A percentile compares a stretch with the other conserved stretches of the same genome.
phyloP scores from a whole-genome alignment of 768 basidiomycete genomes.

The Xerocomus brunneocitrinus region DNA sequence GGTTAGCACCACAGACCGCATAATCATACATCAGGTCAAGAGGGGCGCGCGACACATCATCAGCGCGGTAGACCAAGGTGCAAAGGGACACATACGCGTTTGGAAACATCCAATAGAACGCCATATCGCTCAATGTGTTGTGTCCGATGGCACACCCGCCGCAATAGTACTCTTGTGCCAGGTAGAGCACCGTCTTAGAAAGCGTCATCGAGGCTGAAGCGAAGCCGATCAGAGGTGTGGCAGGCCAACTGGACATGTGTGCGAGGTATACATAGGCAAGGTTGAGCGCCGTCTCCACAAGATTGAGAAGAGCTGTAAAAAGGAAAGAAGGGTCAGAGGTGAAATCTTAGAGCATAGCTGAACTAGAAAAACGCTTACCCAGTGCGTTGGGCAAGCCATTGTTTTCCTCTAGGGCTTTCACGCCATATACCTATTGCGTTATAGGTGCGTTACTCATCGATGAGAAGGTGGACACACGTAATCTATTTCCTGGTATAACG shows the following conservation, averaged over 20 bases:
- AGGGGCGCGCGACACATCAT: not conserved
- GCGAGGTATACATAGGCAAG: conserved; percentile 71
- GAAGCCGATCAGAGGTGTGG: conserved; percentile 74
- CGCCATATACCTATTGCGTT: conserved; percentile 60
- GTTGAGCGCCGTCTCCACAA: conserved; percentile 74
- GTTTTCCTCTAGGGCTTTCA: conserved; percentile 53
- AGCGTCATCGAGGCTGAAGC: conserved; percentile 74
- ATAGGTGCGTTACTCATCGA: conserved; percentile 24
- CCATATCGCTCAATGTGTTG: conserved; percentile 48
- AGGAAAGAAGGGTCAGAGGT: not conserved
- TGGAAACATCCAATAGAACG: conserved; percentile 63
- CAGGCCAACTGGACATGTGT: conserved; percentile 54
- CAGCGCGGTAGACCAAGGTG: not conserved
- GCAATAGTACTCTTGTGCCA: conserved; percentile 76
- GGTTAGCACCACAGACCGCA: not conserved
- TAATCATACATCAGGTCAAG: too few relatives aligned
- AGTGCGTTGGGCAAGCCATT: conserved; percentile 86
- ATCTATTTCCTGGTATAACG: conserved; percentile 63
- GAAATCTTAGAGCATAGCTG: not conserved
- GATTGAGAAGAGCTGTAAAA: conserved; percentile 64
- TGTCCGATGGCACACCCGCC: conserved; percentile 71
- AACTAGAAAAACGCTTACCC: conserved; percentile 41
- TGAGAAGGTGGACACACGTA: conserved; percentile 26
- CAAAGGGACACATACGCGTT: conserved; percentile 56
- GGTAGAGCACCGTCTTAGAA: conserved; percentile 80